Evolutionary conservation across 2,329 filamentous ascomycete genomes (phyloP), one percentile per base, ranked within the genome.

Genomic region (Trichoderma hamatum): DNA sequence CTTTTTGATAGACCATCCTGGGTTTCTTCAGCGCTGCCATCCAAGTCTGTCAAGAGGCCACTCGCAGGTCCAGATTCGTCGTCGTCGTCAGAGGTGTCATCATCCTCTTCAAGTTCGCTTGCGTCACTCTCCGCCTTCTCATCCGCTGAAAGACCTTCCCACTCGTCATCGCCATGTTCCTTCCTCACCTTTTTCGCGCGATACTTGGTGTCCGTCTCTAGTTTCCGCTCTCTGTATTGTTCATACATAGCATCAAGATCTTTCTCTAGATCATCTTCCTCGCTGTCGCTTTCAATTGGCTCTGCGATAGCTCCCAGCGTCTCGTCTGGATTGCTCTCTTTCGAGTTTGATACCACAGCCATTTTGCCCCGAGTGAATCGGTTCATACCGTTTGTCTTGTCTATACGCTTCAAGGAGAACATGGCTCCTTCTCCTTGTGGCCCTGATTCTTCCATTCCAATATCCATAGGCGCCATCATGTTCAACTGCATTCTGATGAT

Each of bases 401-500:
- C 93, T 55, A 96, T 86, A 10, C 89, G 83, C 79, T 94, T 97
- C 58, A 98, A 85, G 3, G 89, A 89, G 78, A 99, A 99, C 84
- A 97, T 96, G 32, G 92, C 85, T 56, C 93, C 92, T 52, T 93
- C 90, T 28, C 93, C 94, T 61, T 88, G 84, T 0, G 92, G 92
- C 0, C 93, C 93, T 28, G 87, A 82, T 80, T 96, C 93, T 77
- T 97, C 96, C 82, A 97, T 88, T 75, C 96, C 96, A 72, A 99
- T 97, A 72, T 99, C 96, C 85, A 93, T 96, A 9, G 96, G 96
- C 0, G 94, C 92, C 2, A 90, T 91, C 96, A 99, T 99, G 82
- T 97, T 91, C 83, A 99, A 89, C 80, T 99, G 96, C 91, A 99
- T 91, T 39, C 96, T 90, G n/a, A 97, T 86, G 70, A 98, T 93